A percentile compares a stretch with the other conserved stretches of the same genome.
phyloP scores from a whole-genome alignment of 345 rosid species.

The Bruguiera gymnorhiza region DNA sequence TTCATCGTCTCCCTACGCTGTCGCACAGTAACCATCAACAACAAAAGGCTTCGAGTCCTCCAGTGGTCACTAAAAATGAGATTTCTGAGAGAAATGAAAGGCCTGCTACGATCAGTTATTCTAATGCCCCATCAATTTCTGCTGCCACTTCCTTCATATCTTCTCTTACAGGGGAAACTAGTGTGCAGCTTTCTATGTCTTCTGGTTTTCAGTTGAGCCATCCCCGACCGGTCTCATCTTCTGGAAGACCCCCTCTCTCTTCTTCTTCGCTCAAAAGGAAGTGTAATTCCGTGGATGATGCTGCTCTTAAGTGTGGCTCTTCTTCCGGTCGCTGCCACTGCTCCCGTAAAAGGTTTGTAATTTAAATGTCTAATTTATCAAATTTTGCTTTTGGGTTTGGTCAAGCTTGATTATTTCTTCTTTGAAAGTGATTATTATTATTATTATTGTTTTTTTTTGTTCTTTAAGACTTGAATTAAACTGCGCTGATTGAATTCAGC shows the following conservation, averaged over 20 bases:
- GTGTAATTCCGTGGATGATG: slow-evolving; percentile 67
- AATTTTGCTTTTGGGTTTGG: neutral
- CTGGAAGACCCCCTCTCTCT: slow-evolving; percentile 69
- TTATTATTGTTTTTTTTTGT: too few species aligned
- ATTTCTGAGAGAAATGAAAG: slow-evolving; percentile 40
- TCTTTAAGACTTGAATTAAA: neutral
- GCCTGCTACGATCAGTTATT: slow-evolving; percentile 45
- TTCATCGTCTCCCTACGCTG: slow-evolving; percentile 70
- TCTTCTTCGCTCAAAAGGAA: slow-evolving; percentile 57
- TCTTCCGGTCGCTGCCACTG: slow-evolving; percentile 85
- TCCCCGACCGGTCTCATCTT: slow-evolving; percentile 50
- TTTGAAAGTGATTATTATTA: too few species aligned
- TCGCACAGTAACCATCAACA: slow-evolving; percentile 47
- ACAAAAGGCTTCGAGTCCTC: slow-evolving; percentile 14
- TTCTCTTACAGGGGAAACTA: slow-evolving; percentile 69
- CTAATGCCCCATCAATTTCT: slow-evolving; percentile 50
- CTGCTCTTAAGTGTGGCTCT: slow-evolving; percentile 56
- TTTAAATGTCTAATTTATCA: neutral
- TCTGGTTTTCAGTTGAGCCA: slow-evolving; percentile 66
- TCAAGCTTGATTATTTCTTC: neutral
- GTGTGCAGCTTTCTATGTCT: slow-evolving; percentile 48
- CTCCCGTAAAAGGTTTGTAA: slow-evolving; percentile 74
- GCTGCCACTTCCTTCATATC: slow-evolving; percentile 64
- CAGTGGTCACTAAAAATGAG: slow-evolving; percentile 24
- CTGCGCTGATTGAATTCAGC: slow-evolving; percentile 8